Percentiles rank a stretch among this genome's conserved stretches.
Evolutionary conservation across 805 yeast species (phyloP).

Genomic region (Saccharomycopsis malanga): DNA sequence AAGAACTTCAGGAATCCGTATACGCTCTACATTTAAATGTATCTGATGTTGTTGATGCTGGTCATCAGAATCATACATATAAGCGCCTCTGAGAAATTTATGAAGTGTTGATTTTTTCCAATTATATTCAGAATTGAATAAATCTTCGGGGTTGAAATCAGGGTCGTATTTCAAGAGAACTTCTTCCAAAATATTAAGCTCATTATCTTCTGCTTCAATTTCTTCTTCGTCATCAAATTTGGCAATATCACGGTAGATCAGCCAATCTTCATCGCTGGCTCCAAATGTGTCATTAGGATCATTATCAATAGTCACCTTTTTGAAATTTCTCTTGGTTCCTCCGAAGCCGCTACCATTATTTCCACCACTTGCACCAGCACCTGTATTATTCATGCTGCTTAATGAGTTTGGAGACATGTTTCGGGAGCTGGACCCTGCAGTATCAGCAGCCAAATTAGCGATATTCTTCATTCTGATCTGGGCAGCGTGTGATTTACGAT

Average conservation of each 20-base stretch:
- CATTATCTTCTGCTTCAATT: constrained; percentile 64
- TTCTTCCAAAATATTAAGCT: constrained; percentile 58
- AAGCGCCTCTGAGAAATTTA: constrained; percentile 83
- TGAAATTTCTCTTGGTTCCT: constrained; percentile 41
- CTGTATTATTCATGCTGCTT: constrained; percentile 4
- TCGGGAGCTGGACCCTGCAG: constrained; percentile 3
- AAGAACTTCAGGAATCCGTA: constrained; percentile 84
- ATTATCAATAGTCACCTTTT: constrained; percentile 67
- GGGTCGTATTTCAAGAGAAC: constrained; percentile 79
- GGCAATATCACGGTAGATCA: constrained; percentile 76
- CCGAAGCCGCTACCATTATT: constrained; percentile 28
- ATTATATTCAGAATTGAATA: constrained; percentile 72
- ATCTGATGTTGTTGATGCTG: constrained; percentile 85
- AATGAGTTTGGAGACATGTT: constrained; percentile 6
- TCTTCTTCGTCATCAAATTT: constrained; percentile 71
- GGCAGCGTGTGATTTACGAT: constrained; percentile 85
- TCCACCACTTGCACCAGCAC: constrained; percentile 18
- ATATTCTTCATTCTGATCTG: constrained; percentile 88
- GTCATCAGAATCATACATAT: constrained; percentile 74
- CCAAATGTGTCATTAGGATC: constrained; percentile 94
- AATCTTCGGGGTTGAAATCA: constrained; percentile 76
- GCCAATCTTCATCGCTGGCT: constrained; percentile 94
- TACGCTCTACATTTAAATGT: constrained; percentile 84
- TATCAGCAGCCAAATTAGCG: constrained; percentile 65
- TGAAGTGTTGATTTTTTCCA: constrained; percentile 80